Base-by-base conservation (phyloP, 495 filamentous ascomycete genomes). In the Neurospora sp. region DNA sequence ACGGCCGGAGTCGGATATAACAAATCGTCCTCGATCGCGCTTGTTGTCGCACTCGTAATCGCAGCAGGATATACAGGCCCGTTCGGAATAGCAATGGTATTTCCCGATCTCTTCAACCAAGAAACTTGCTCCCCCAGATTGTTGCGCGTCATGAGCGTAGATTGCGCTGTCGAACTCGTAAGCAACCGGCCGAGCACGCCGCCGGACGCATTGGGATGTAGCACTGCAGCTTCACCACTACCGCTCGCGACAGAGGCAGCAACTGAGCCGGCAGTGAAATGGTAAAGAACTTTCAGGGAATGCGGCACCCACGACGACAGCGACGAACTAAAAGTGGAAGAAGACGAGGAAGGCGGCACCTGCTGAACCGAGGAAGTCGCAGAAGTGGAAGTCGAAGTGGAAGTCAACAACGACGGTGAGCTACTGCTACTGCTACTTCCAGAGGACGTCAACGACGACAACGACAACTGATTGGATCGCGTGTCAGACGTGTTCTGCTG, bases 81-180 rank as follows among this genome's bases (percentile, higher is more conserved):
- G 6, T 19, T 1, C 1, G 54, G 54, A 31, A 66, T 19, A 28
- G 6, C 28, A 66, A 66, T 19, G 3, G 54, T 17, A 66, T 66
- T 66, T 66, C 54, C 54, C 28, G 54, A 66, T 19, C 28, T 66
- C 5, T 9, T 66, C 2, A 78, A 70, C 76, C 77, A 79, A 15
- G 71, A 62, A 70, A 77, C 69, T 28, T 76, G 76, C 73, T 75
- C 75, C 39, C 70, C 24, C 36, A 15, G 15, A 19, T 66, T 66
- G 81, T 91, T 87, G 80, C 83, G 84, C 84, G 90, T 91, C 90
- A 92, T 92, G 78, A 66, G 54, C 28, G 54, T 66, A 0, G 54
- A 66, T 34, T 66, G 54, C 54, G 54, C 54, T 66, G 54, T 66
- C 54, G 54, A 36, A 66, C 31, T 66, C 11, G 54, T 66, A 4